Evolutionary conservation across 2,329 filamentous ascomycete genomes (phyloP), one percentile per base, ranked within the genome.

Genomic region (Xylaria sp.): DNA sequence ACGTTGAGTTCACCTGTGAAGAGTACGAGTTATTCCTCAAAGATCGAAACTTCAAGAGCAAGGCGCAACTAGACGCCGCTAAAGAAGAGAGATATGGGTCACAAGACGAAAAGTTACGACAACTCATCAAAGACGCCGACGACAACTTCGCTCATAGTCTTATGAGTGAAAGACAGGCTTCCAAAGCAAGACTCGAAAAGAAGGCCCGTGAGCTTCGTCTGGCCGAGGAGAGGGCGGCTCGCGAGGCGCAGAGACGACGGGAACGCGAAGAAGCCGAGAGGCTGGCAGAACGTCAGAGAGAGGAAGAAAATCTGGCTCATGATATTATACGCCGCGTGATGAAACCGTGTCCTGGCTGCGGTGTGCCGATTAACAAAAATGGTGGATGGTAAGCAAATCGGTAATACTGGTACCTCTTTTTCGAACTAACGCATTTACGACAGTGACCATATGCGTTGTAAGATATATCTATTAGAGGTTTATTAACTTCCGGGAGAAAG

Each of bases 1-100:
- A 84, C 61, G 72, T 79, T 18, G 78, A 76, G 7, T 63, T 83
- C 4, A 80, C 78, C 0, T 85, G 83, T 60, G 77, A 78, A 0
- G 79, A 85, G 67, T 85, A 83, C 45, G 81, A 84, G 52, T 67
- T 72, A 12, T 76, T 81, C 9, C 74, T 79, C 13, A 75, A 74
- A 0, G 78, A 83, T 60, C 81, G 81, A 1, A 77, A 78, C 58
- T 83, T 82, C 59, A 79, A 75, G 2, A 80, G 78, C 30, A 73
- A 73, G 66, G 76, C 80, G 34, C 82, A 83, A 63, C 74, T 76
- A 48, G 82, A 81, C 39, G 82, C 80, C 69, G 82, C 80, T 48
- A 78, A 81, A 13, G 81, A 81, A 10, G 82, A 84, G 61, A 76
- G 80, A 20, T 79, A 81, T 20, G 81, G 81, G n/a, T 79, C 80